Evolutionary conservation across 148 eudicot species (phyloP).

Genomic region (Vaccinium vitisidaea): DNA sequence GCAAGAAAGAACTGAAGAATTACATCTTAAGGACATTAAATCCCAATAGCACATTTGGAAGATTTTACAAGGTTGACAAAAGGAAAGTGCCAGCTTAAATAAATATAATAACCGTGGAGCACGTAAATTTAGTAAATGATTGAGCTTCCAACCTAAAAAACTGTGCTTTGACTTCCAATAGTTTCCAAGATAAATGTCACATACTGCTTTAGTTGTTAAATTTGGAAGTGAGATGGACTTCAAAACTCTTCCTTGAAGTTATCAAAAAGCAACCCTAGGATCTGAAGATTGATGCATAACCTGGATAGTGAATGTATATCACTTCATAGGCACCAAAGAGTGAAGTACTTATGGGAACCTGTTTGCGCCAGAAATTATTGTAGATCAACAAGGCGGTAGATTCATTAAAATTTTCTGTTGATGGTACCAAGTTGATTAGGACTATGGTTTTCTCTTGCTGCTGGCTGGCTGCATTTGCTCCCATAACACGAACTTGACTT

Average conservation of each 20-base stretch:
- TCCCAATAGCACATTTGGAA: constrained; percentile 1
- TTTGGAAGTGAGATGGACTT: not conserved
- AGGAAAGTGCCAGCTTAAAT: not conserved
- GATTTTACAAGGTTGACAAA: not conserved
- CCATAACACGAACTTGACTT: constrained; percentile 88
- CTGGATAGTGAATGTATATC: constrained; percentile 82
- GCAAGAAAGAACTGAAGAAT: not conserved
- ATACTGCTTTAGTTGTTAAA: not conserved
- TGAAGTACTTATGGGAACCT: constrained; percentile 49
- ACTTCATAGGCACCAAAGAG: constrained; percentile 79
- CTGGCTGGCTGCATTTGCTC: constrained; percentile 76
- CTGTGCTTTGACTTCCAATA: not conserved
- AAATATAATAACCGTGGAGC: not conserved
- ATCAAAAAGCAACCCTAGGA: constrained; percentile 1
- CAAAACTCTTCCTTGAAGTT: not conserved
- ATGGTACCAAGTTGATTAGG: constrained; percentile 69
- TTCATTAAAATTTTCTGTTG: constrained; percentile 38
- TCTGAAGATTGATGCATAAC: constrained; percentile 34
- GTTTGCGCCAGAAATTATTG: constrained; percentile 67
- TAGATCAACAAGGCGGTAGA: constrained; percentile 50
- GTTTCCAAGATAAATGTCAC: not conserved
- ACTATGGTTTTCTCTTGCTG: constrained; percentile 66
- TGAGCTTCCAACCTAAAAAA: not conserved
- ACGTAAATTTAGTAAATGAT: not conserved
- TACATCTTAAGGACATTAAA: not conserved